A percentile compares a stretch with the other conserved stretches of the same genome.
Evolutionary conservation across 2,329 filamentous ascomycete genomes (phyloP).

Genomic region (Aspergillus niger): DNA sequence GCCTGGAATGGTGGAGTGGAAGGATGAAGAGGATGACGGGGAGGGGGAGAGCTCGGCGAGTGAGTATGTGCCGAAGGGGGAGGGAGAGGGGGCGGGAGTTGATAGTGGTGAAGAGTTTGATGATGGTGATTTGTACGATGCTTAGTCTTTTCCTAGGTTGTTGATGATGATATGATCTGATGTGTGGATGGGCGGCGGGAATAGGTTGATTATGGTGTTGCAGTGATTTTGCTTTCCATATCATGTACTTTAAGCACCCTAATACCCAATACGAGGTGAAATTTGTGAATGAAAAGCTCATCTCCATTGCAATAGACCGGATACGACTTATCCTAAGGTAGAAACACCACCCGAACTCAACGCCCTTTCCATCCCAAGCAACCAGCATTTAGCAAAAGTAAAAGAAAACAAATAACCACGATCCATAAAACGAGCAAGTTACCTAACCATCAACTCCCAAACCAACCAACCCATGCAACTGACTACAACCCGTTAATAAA

Average conservation of each 20-base stretch:
- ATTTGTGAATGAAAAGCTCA: background rate
- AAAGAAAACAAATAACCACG: no score
- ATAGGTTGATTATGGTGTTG: no score
- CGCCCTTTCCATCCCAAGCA: background rate
- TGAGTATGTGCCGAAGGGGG: constrained; percentile 24
- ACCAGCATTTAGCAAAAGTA: background rate
- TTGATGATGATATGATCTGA: no score
- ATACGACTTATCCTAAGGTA: background rate
- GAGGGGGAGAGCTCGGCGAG: constrained; percentile 23
- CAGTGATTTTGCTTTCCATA: no score
- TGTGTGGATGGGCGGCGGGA: no score
- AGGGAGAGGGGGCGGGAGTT: constrained; percentile 9
- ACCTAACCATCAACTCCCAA: background rate
- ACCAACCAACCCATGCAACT: background rate
- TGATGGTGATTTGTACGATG: background rate
- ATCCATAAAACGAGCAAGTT: background rate
- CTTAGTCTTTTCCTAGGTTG: background rate
- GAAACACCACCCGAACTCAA: background rate
- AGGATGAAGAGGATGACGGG: constrained; percentile 9
- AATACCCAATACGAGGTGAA: background rate
- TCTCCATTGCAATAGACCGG: background rate
- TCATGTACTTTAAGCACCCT: background rate
- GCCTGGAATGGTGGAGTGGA: constrained; percentile 23
- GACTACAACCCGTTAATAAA: background rate
- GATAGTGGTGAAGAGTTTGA: constrained; percentile 4